Base-by-base conservation (phyloP, 192 early-diverging fungal species). In the Diversispora eburnea region DNA sequence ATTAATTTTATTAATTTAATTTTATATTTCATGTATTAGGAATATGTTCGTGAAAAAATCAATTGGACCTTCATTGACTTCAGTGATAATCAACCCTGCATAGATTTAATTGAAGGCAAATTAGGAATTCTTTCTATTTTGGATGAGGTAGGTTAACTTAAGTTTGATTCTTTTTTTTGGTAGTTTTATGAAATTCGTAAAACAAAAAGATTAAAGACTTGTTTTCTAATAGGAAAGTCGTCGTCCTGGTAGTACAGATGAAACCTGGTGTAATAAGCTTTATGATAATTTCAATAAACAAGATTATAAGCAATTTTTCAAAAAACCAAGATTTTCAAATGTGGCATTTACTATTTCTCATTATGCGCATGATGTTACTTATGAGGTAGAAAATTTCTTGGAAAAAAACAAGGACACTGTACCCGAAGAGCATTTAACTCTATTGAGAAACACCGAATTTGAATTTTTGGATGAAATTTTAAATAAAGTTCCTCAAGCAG, bases 331-430 rank as follows among this genome's bases (percentile, higher is more conserved):
- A 25, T 98, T 97, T 76, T 92, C 92, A 17, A 90, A 93, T 71
- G 79, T 80, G 41, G 87, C 90, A 15, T 99, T 99, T 73, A 96
- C 92, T 10, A 89, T 99, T 79, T 89, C 88, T 70, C 97, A 99
- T 83, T 99, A 98, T 80, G 98, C 98, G 39, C 86, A 89, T 73
- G 94, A 94, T 75, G 98, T 99, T 42, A 87, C 85, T 20, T 99
- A 99, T 77, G 94, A 97, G 66, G 89, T 91, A 41, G 95, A 95
- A 9, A 93, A 92, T 33, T 98, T 99, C 77, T 85, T 98, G 67
- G 98, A 99, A 77, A 99, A 99, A 85, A 99, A 99, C 83, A 93
- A 91, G 82, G 98, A 99, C 84, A 98, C 96, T 17, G 94, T 99
- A 13, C 91, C 94, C 10, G 95, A 96, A 20, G 96, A 99, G 78